Percentiles rank a stretch among this genome's conserved stretches.
phyloP scores from a whole-genome alignment of 2,329 filamentous ascomycete species.

The Epichloe uncinata region DNA sequence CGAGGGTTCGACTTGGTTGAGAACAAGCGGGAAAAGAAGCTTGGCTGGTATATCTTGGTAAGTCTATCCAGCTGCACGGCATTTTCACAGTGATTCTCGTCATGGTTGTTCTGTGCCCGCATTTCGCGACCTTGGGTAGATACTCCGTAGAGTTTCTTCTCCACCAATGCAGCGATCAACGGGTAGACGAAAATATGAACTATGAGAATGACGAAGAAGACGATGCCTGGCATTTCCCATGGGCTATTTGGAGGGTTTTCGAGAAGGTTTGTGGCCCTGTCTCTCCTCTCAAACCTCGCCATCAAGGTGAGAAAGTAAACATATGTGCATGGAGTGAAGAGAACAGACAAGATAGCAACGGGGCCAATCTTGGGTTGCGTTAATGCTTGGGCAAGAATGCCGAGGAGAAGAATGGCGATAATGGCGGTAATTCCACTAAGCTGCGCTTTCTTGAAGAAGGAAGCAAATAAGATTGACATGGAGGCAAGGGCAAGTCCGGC shows the following conservation, averaged over 20 bases:
- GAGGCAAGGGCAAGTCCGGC: slow-evolving; percentile 66
- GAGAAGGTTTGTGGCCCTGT: slow-evolving; percentile 46
- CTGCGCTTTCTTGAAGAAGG: slow-evolving; percentile 78
- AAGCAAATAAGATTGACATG: slow-evolving; percentile 66
- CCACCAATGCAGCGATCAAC: slow-evolving; percentile 59
- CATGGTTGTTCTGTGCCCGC: slow-evolving; percentile 19
- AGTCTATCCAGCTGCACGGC: slow-evolving; percentile 62
- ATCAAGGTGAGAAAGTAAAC: slow-evolving; percentile 66
- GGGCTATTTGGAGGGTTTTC: slow-evolving; percentile 48
- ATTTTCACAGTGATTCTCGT: slow-evolving; percentile 18
- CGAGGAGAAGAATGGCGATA: slow-evolving; percentile 60
- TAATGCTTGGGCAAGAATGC: slow-evolving; percentile 68
- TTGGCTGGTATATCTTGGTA: slow-evolving; percentile 65
- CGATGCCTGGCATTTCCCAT: slow-evolving; percentile 59
- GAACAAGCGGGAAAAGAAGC: slow-evolving; percentile 41
- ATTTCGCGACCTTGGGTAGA: slow-evolving; percentile 48
- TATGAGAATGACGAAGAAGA: slow-evolving; percentile 63
- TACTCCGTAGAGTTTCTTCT: slow-evolving; percentile 64
- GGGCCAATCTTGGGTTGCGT: slow-evolving; percentile 47
- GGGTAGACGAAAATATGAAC: slow-evolving; percentile 71
- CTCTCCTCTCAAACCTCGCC: slow-evolving; percentile 59
- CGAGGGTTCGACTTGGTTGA: slow-evolving; percentile 24
- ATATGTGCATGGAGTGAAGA: slow-evolving; percentile 83
- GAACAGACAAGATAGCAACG: slow-evolving; percentile 55
- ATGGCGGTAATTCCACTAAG: slow-evolving; percentile 72